Evolutionary conservation across 1,284 basidiomycete species (phyloP).

Genomic region (Moesziomyces aphidis): DNA sequence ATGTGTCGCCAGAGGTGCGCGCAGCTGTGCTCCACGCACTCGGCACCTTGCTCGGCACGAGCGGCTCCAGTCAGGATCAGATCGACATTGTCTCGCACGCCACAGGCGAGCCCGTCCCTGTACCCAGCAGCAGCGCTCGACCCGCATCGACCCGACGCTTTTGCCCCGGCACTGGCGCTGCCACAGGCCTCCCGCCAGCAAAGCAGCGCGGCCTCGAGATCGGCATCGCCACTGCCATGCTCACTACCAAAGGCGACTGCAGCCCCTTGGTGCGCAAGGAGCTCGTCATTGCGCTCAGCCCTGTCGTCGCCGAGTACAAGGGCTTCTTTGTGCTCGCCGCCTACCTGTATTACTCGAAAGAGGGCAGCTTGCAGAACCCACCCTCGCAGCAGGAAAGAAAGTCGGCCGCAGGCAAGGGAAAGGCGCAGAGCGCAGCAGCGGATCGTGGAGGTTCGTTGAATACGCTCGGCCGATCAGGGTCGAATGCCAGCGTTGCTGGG

Average conservation of each 20-base stretch:
- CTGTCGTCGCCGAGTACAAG: slow-evolving; percentile 93
- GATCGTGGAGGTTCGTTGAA: slow-evolving; percentile 19
- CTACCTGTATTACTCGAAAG: slow-evolving; percentile 89
- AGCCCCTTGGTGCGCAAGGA: slow-evolving; percentile 97
- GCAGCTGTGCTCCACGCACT: slow-evolving; percentile 91
- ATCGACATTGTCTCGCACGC: slow-evolving; percentile 49
- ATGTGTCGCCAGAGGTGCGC: slow-evolving; percentile 92
- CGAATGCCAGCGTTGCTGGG: slow-evolving; percentile 17
- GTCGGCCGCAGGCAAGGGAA: slow-evolving; percentile 11
- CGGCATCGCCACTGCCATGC: slow-evolving; percentile 72
- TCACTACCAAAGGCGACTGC: slow-evolving; percentile 87
- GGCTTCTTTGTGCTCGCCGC: slow-evolving; percentile 96
- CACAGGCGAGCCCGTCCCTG: slow-evolving; percentile 25
- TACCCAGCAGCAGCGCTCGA: slow-evolving; percentile 10
- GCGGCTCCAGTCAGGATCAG: slow-evolving; percentile 71
- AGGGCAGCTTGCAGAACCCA: slow-evolving; percentile 19
- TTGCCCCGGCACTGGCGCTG: slow-evolving; percentile 84
- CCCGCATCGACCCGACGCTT: slow-evolving; percentile 64
- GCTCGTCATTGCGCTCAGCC: slow-evolving; percentile 88
- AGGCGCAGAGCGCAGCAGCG: slow-evolving; percentile 11
- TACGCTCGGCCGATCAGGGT: slow-evolving; percentile 10
- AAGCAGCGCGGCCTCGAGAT: slow-evolving; percentile 75
- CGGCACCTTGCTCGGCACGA: slow-evolving; percentile 92
- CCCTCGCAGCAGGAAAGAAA: slow-evolving; percentile 18
- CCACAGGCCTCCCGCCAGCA: slow-evolving; percentile 80